Percentiles rank a stretch among this genome's conserved stretches.
Conservation (phyloP, 176 grass and related monocot genomes). For the Eragrostis curvula region DNA sequence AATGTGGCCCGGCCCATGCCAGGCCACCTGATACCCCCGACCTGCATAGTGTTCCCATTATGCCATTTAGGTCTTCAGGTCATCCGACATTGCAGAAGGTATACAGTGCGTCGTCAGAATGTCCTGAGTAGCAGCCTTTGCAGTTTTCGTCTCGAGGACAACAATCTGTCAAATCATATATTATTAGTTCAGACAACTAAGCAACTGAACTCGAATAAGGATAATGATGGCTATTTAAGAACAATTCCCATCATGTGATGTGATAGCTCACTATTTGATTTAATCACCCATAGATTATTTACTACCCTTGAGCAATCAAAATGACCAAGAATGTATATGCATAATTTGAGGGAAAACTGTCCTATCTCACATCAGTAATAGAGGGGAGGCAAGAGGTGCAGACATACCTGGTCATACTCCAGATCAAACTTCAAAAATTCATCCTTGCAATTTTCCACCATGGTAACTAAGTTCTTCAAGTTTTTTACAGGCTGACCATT, state of each 20-base stretch:
- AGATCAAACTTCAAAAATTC: constrained; percentile 96
- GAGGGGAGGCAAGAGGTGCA: too few relatives aligned
- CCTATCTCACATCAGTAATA: background rate
- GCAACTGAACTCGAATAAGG: background rate
- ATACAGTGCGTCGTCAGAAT: constrained; percentile 93
- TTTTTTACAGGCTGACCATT: constrained; percentile 93
- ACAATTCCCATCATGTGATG: background rate
- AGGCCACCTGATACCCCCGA: background rate
- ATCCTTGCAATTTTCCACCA: constrained; percentile 89
- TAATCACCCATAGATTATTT: background rate
- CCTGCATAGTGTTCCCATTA: constrained; percentile 1
- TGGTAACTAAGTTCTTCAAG: constrained; percentile 71
- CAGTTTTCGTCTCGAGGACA: constrained; percentile 84
- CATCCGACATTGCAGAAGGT: constrained; percentile 86
- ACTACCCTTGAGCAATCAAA: background rate
- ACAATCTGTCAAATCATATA: constrained; percentile 76
- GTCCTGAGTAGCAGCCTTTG: constrained; percentile 87
- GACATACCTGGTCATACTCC: constrained; percentile 96
- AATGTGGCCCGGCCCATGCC: constrained; percentile 18
- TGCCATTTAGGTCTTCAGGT: constrained; percentile 73
- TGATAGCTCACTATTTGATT: background rate
- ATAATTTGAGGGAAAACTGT: background rate
- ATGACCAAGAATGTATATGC: background rate
- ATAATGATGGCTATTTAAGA: constrained; percentile 5
- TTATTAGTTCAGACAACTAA: constrained; percentile 10